phyloP scores from a whole-genome alignment of 345 rosid genomes.

The Pistacia vera region DNA sequence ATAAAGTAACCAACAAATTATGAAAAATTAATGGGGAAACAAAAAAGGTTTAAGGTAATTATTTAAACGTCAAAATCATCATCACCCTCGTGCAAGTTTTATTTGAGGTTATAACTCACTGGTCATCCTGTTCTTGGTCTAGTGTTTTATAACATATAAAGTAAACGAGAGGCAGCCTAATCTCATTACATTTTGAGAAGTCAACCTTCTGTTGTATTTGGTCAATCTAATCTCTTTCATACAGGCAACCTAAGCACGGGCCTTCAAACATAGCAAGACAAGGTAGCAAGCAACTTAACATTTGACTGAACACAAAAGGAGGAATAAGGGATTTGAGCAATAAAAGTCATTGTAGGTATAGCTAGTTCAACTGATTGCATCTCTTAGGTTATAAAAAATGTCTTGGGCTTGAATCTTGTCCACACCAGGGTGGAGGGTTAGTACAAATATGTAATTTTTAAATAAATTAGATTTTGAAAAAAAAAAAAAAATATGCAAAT shows the following conservation, averaged over 20 bases:
- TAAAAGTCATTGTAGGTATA: too few species aligned
- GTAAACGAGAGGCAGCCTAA: not conserved
- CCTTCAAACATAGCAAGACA: not conserved
- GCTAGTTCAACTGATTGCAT: too few species aligned
- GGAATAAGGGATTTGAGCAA: too few species aligned
- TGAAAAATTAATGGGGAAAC: not conserved
- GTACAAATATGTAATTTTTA: too few species aligned
- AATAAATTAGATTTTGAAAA: too few species aligned
- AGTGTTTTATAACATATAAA: not conserved
- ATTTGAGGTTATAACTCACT: not conserved
- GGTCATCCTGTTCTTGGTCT: not conserved
- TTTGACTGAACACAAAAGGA: not conserved
- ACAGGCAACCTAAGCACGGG: not conserved
- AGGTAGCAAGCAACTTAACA: not conserved
- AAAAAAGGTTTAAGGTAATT: not conserved
- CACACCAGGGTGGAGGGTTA: too few species aligned
- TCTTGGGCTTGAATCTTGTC: too few species aligned
- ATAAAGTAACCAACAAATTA: not conserved
- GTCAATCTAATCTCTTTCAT: not conserved
- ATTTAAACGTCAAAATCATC: not conserved
- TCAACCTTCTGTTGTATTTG: not conserved
- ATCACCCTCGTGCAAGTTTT: not conserved
- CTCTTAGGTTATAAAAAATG: too few species aligned
- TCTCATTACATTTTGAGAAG: not conserved
- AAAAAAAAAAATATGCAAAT: not conserved